A percentile compares a stretch with the other conserved stretches of the same genome.
These are phyloP conservation scores for Camellia granthamiana DNA, from an alignment of 148 eudicot genomes.

Conservation along the genomic window DNA sequence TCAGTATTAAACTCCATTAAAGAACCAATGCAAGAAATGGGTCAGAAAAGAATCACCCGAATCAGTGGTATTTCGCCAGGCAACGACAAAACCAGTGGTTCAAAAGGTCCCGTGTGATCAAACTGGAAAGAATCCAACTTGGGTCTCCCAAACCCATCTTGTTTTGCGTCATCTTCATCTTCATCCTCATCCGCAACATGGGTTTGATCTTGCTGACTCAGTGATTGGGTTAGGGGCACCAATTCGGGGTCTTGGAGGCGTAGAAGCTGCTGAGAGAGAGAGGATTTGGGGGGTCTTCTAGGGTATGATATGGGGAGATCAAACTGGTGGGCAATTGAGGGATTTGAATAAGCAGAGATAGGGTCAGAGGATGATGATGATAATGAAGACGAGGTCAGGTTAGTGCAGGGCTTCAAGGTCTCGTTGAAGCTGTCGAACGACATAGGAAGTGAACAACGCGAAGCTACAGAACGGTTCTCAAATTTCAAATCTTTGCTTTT, in stretches of 20 bases:
- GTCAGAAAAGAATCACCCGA: constrained; percentile 46
- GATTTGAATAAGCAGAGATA: constrained; percentile 8
- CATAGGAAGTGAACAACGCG: constrained; percentile 24
- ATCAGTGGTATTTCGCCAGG: constrained; percentile 49
- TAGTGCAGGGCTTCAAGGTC: constrained; percentile 49
- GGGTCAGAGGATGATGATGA: constrained; percentile 27
- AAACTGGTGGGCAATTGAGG: constrained; percentile 26
- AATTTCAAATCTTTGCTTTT: not conserved
- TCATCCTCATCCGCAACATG: constrained; percentile 26
- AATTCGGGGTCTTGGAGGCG: constrained; percentile 47
- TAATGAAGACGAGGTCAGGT: not conserved
- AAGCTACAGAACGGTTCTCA: not conserved
- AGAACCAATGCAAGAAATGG: not conserved
- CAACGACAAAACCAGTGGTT: constrained; percentile 60
- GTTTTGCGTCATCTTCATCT: constrained; percentile 24
- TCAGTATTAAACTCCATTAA: not conserved
- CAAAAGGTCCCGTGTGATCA: constrained; percentile 73
- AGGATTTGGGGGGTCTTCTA: constrained; percentile 74
- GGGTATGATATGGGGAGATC: constrained; percentile 22
- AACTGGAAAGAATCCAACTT: constrained; percentile 45
- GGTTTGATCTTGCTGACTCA: constrained; percentile 15
- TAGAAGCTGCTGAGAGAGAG: constrained; percentile 61
- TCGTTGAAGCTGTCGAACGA: constrained; percentile 54
- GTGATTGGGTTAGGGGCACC: constrained; percentile 27
- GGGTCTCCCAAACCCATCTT: constrained; percentile 32